These are phyloP conservation scores for Chlamydomonas incerta DNA, from an alignment of 139 green algal genomes.

Conservation along the genomic window DNA sequence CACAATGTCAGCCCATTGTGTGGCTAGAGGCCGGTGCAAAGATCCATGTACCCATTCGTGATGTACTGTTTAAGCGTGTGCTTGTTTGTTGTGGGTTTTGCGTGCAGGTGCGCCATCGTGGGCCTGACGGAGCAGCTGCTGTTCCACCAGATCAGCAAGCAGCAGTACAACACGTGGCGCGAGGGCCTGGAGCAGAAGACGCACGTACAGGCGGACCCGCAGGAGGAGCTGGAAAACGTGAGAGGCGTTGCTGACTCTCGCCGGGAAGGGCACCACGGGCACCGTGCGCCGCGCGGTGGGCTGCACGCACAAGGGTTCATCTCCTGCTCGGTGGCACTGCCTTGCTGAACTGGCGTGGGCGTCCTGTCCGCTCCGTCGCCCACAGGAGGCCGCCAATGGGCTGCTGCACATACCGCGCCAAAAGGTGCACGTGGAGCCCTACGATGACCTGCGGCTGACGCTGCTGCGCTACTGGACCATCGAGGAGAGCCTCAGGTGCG, in stretches of 20 bases:
- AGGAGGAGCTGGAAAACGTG: neutral
- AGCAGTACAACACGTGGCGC: constrained; percentile 63
- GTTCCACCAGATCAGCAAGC: constrained; percentile 74
- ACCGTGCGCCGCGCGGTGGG: too few relatives aligned
- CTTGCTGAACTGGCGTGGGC: too few relatives aligned
- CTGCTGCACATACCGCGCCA: constrained; percentile 12
- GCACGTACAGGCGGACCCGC: constrained; percentile 19
- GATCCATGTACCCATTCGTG: too few relatives aligned
- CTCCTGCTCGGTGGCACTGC: too few relatives aligned
- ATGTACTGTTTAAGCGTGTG: too few relatives aligned
- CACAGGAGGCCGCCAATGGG: neutral
- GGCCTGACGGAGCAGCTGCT: constrained; percentile 92
- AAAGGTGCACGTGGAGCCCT: constrained; percentile 29
- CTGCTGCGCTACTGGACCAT: constrained; percentile 90
- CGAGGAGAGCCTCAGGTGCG: constrained; percentile 69
- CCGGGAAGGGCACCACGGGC: too few relatives aligned
- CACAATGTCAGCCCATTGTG: too few relatives aligned
- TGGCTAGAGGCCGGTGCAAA: too few relatives aligned
- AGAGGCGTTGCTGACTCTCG: too few relatives aligned
- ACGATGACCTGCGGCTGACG: constrained; percentile 53
- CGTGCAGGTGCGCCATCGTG: constrained; percentile 81
- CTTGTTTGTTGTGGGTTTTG: too few relatives aligned
- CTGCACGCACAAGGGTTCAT: too few relatives aligned
- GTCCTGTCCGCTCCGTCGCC: neutral
- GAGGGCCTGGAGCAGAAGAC: constrained; percentile 43